These are phyloP conservation scores for Pseudopediastrum boryanum DNA, from an alignment of 139 green algal genomes.

Conservation along the genomic window DNA sequence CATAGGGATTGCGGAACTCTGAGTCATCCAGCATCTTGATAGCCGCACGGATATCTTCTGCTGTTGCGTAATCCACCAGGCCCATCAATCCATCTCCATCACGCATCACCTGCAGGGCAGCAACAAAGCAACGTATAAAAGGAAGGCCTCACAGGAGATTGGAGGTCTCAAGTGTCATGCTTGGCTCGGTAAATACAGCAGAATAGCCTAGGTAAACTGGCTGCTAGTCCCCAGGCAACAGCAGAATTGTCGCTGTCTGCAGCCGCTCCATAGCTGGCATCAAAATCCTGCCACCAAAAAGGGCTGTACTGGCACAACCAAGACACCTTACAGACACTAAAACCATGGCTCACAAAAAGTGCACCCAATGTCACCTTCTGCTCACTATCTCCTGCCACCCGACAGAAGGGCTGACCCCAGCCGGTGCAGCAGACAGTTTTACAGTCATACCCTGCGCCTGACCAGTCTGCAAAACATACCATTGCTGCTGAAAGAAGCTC, in stretches of 20 bases:
- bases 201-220: neutral
- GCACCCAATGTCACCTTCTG: too few species aligned
- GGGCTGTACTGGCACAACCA: too few species aligned
- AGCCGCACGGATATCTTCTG: constrained; percentile 63
- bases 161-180: neutral
- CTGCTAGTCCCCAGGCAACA: too few species aligned
- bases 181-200: neutral
- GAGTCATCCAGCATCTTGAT: constrained; percentile 73
- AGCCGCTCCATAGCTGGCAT: neutral
- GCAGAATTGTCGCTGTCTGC: neutral
- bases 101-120: constrained; percentile 56
- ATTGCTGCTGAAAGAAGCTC: neutral
- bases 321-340: too few species aligned
- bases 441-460: neutral
- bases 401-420: neutral
- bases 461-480: neutral
- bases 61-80: constrained; percentile 65
- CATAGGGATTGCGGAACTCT: constrained; percentile 88
- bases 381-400: too few species aligned
- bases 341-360: too few species aligned
- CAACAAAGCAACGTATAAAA: neutral
- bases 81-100: constrained; percentile 63
- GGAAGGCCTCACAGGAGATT: neutral
- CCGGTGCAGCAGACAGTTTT: neutral
- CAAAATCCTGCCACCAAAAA: neutral